Conservation (phyloP, 2,329 filamentous ascomycete genomes). For the Aaosphaeria pasadenensis region DNA sequence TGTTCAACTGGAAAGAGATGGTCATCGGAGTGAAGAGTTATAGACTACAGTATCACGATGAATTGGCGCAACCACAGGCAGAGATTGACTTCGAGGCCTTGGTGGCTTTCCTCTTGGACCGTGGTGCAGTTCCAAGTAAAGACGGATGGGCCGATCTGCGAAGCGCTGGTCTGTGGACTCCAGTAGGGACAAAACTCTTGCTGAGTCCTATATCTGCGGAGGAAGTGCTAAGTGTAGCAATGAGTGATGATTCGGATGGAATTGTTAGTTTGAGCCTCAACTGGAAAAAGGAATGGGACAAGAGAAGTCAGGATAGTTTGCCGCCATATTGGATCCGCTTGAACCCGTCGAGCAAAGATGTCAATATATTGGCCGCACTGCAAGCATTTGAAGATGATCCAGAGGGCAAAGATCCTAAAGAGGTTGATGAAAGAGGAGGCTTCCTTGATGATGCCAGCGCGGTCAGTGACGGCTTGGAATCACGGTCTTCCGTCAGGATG, state of each 20-base stretch:
- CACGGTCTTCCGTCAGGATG: constrained; percentile 8
- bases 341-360: constrained; percentile 6
- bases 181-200: constrained; percentile 24
- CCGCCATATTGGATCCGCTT: constrained; percentile 25
- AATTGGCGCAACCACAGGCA: constrained; percentile 46
- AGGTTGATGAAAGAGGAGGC: constrained; percentile 10
- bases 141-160: constrained; percentile 17
- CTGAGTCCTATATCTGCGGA: constrained; percentile 13
- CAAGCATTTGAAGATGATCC: constrained; percentile 6
- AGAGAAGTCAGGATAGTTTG: constrained; percentile 14
- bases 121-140: constrained; percentile 48
- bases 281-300: constrained; percentile 21
- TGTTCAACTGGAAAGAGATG: constrained; percentile 64
- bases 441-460: constrained; percentile 20
- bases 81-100: constrained; percentile 59
- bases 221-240: constrained; percentile 19
- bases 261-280: constrained; percentile 18
- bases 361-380: constrained; percentile 8
- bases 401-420: constrained; percentile 5
- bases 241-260: constrained; percentile 27
- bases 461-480: constrained; percentile 5
- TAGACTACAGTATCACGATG: constrained; percentile 59
- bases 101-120: constrained; percentile 60
- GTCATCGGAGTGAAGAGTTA: constrained; percentile 61
- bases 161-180: constrained; percentile 25